Evolutionary conservation across 192 early-diverging fungal genomes (phyloP).

Genomic region (Radiomyces spectabilis): DNA sequence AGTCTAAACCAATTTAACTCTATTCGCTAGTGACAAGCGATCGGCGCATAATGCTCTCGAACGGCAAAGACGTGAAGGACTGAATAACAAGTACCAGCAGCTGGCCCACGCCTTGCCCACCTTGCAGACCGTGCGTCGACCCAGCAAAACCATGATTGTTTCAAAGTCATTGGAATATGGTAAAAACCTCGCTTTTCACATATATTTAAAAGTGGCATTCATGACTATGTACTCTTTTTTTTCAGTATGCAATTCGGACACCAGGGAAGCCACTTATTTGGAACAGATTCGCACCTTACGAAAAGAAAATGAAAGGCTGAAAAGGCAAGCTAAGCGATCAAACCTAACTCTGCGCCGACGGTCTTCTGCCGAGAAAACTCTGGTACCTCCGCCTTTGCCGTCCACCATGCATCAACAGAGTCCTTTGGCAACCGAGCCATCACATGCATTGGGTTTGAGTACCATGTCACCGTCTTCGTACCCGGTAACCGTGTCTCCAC

Average conservation of each 20-base stretch:
- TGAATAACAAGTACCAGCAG: conserved; percentile 77
- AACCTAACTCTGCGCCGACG: too few relatives aligned
- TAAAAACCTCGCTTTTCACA: conserved; percentile 13
- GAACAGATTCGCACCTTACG: conserved; percentile 1
- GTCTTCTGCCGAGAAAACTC: too few relatives aligned
- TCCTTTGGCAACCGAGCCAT: too few relatives aligned
- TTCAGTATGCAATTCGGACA: conserved; percentile 7
- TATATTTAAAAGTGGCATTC: not conserved
- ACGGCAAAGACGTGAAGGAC: conserved; percentile 68
- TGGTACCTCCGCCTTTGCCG: too few relatives aligned
- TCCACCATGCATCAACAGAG: too few relatives aligned
- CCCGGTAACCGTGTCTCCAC: too few relatives aligned
- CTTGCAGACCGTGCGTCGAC: conserved; percentile 61
- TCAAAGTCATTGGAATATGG: conserved; percentile 72
- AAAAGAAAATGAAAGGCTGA: conserved; percentile 5
- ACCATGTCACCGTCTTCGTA: too few relatives aligned
- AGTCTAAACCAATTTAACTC: too few relatives aligned
- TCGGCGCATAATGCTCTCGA: conserved; percentile 79
- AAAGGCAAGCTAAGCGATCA: conserved; percentile 1
- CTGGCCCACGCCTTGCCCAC: conserved; percentile 69
- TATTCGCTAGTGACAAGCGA: conserved; percentile 34
- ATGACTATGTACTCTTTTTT: not conserved
- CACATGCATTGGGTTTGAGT: too few relatives aligned
- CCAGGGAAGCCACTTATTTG: conserved; percentile 3
- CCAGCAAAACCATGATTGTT: conserved; percentile 76